Conservation (phyloP, 2,329 filamentous ascomycete genomes). For the Alternaria gaisen region DNA sequence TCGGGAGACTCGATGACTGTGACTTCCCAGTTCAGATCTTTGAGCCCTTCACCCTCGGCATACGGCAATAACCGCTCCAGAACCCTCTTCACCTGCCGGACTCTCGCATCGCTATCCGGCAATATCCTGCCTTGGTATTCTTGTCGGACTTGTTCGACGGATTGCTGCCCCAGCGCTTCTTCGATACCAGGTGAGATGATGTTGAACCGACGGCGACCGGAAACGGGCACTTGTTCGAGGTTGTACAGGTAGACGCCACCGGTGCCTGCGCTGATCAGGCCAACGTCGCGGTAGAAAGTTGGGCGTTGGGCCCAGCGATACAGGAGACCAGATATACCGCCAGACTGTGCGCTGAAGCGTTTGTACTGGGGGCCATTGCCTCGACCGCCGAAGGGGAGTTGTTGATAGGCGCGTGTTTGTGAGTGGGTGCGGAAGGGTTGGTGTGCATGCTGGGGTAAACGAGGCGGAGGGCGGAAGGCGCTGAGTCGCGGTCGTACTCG, state of each 20-base stretch:
- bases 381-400: slow-evolving; percentile 33
- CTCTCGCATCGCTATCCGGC: slow-evolving; percentile 66
- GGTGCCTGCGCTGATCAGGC: slow-evolving; percentile 52
- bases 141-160: slow-evolving; percentile 67
- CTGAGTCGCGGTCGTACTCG: slow-evolving; percentile 24
- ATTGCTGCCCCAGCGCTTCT: slow-evolving; percentile 60
- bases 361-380: slow-evolving; percentile 35
- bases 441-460: not conserved
- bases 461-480: slow-evolving; percentile 11
- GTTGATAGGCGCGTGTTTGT: slow-evolving; percentile 35
- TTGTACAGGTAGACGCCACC: slow-evolving; percentile 72
- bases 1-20: slow-evolving; percentile 75
- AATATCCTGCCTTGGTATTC: slow-evolving; percentile 65
- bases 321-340: slow-evolving; percentile 35
- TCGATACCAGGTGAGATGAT: slow-evolving; percentile 67
- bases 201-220: slow-evolving; percentile 77
- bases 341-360: slow-evolving; percentile 35
- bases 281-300: slow-evolving; percentile 59
- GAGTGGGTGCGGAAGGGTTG: not conserved
- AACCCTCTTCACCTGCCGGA: slow-evolving; percentile 67
- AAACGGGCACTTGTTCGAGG: slow-evolving; percentile 76
- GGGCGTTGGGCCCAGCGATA: slow-evolving; percentile 54
- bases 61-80: slow-evolving; percentile 73
- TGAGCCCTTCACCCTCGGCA: slow-evolving; percentile 59
- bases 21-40: slow-evolving; percentile 70